phyloP scores from a whole-genome alignment of 192 early-diverging fungal genomes.

The Coemansia guatemalensis region DNA sequence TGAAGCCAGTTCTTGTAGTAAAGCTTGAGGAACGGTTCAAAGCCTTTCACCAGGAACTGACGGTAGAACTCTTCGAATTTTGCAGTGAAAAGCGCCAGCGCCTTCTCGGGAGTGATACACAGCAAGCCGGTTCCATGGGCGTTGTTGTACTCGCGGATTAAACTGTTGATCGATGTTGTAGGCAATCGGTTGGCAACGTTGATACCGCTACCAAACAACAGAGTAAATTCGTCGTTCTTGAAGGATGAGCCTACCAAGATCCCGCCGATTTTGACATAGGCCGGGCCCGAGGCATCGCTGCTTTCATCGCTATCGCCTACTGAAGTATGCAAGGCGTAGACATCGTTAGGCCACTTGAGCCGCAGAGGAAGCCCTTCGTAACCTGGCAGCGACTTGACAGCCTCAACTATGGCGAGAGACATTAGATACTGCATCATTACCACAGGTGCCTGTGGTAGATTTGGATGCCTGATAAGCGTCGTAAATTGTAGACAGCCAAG shows the following conservation, averaged over 20 bases:
- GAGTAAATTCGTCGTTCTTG: constrained; percentile 64
- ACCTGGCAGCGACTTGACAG: constrained; percentile 63
- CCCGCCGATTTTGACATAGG: constrained; percentile 82
- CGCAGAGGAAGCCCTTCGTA: constrained; percentile 80
- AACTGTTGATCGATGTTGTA: constrained; percentile 81
- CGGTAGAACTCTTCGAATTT: constrained; percentile 77
- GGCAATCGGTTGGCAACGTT: constrained; percentile 85
- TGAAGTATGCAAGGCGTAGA: constrained; percentile 68
- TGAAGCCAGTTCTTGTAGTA: constrained; percentile 94
- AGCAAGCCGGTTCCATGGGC: constrained; percentile 45
- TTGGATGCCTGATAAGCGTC: constrained; percentile 71
- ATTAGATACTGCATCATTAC: constrained; percentile 96
- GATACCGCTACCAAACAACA: constrained; percentile 86
- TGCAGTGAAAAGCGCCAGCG: constrained; percentile 59
- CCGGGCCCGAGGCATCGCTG: constrained; percentile 21
- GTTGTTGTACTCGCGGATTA: constrained; percentile 65
- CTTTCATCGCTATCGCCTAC: constrained; percentile 37
- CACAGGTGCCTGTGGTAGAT: constrained; percentile 59
- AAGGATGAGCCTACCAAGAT: constrained; percentile 85
- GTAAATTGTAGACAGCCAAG: constrained; percentile 88
- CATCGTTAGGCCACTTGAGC: constrained; percentile 98
- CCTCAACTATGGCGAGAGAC: constrained; percentile 80
- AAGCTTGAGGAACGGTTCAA: constrained; percentile 67
- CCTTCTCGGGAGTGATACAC: constrained; percentile 35
- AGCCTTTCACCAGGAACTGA: constrained; percentile 66